These are phyloP conservation scores for Sugiyamaella neomexicana DNA, from an alignment of 1,139 yeast genomes.

Conservation along the genomic window DNA sequence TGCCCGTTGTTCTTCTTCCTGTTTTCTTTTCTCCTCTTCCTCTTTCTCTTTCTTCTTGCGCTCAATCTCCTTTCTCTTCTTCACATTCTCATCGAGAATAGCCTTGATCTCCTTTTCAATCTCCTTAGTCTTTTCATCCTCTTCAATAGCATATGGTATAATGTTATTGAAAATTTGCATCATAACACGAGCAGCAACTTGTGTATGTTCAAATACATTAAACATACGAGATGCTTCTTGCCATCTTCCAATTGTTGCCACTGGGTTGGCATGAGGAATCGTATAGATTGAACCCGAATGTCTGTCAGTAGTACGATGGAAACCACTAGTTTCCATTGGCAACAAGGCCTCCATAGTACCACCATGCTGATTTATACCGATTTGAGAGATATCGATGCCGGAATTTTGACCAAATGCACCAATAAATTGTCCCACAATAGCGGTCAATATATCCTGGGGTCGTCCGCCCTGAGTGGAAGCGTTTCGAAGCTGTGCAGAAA, in stretches of 20 bases:
- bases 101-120: slow-evolving; percentile 29
- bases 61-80: slow-evolving; percentile 42
- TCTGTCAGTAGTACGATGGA: slow-evolving; percentile 25
- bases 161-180: slow-evolving; percentile 49
- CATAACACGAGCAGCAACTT: slow-evolving; percentile 47
- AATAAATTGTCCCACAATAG: slow-evolving; percentile 23
- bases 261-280: slow-evolving; percentile 40
- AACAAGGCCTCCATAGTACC: slow-evolving; percentile 23
- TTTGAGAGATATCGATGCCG: slow-evolving; percentile 17
- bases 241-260: slow-evolving; percentile 73
- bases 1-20: slow-evolving; percentile 37
- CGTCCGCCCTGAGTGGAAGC: slow-evolving; percentile 13
- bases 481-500: slow-evolving; percentile 5
- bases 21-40: slow-evolving; percentile 30
- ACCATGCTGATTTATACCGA: slow-evolving; percentile 33
- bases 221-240: slow-evolving; percentile 55
- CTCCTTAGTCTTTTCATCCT: slow-evolving; percentile 43
- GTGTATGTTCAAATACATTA: slow-evolving; percentile 47
- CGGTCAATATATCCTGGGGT: slow-evolving; percentile 15
- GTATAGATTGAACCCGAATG: slow-evolving; percentile 27
- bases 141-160: slow-evolving; percentile 36
- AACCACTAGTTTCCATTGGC: slow-evolving; percentile 17
- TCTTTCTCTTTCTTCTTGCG: slow-evolving; percentile 32
- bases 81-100: slow-evolving; percentile 36
- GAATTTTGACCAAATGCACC: slow-evolving; percentile 22